Evolutionary conservation across 1,284 basidiomycete genomes (phyloP), one percentile per base, ranked within the genome.

Genomic region (Stygiomarasmius scandens): DNA sequence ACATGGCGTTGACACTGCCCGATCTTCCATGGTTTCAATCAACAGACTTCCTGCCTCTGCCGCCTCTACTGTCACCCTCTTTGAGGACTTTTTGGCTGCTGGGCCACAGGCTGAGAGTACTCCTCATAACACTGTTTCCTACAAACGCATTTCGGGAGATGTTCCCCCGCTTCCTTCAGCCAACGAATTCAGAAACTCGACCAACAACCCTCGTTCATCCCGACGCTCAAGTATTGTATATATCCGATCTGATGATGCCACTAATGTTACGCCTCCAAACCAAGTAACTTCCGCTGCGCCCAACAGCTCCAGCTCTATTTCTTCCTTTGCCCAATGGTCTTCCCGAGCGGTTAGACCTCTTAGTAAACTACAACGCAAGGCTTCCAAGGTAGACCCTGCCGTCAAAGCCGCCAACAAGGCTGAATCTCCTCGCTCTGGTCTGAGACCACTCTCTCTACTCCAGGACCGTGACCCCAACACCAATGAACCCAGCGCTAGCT

Each of bases 401-500:
- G 68, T 69, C 29, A 66, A 65, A 38, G 62, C 68, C 54, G 61
- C 62, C 59, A 64, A 69, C 58, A 71, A 69, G 61, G 53, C 71
- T 61, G 69, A 68, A 55, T 71, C 75, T 52, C 75, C 78, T 23
- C 67, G 69, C 46, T 71, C 68, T 58, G 81, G 81, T 63, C 77
- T 86, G 64, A 86, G 83, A 63, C 82, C 78, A 56, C 78, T 90
- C 62, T 79, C 82, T 34, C 78, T 91, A 63, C 77, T 90, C 69
- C 79, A 83, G 69, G 80, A 85, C 62, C 82, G 82, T 61, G 74
- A 80, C 67, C 64, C 71, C 52, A 84, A 81, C 66, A 64, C 65
- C 38, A 61, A 53, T 61, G 54, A 59, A 43, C 55, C 56, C 43
- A 41, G 52, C 22, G 49, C 52, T 50, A 49, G 54, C 24, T 55